phyloP scores from a whole-genome alignment of 2,329 filamentous ascomycete genomes.

The Colletotrichum echinochloae region DNA sequence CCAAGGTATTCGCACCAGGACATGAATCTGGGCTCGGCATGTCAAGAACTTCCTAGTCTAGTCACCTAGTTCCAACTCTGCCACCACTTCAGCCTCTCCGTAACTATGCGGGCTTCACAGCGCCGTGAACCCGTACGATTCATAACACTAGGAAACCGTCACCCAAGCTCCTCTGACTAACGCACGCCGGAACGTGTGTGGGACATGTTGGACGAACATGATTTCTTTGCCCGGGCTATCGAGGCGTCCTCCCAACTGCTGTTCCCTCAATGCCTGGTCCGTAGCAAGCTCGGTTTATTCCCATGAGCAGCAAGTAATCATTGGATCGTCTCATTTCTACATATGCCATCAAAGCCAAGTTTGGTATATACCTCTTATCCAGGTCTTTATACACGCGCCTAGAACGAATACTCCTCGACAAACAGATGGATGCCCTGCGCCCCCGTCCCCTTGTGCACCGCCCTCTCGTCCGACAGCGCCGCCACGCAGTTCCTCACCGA shows the following conservation, averaged over 20 bases:
- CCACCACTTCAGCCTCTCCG: too few species aligned
- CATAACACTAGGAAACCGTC: neutral
- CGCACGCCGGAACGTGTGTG: neutral
- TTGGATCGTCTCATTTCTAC: neutral
- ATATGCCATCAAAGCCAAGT: neutral
- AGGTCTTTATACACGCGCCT: conserved; percentile 25
- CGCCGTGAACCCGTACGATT: too few species aligned
- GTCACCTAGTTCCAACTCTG: too few species aligned
- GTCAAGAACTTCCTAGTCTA: too few species aligned
- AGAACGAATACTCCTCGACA: conserved; percentile 71
- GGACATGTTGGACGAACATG: neutral
- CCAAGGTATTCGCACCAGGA: too few species aligned
- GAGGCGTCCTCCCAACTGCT: too few species aligned
- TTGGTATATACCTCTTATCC: neutral
- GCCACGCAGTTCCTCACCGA: conserved; percentile 67
- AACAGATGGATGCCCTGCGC: conserved; percentile 72
- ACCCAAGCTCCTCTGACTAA: neutral
- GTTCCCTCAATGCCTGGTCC: neutral
- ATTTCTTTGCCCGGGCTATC: too few species aligned
- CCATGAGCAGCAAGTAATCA: neutral
- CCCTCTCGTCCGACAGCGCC: conserved; percentile 68
- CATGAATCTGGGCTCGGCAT: too few species aligned
- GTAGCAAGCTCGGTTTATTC: neutral
- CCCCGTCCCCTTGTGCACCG: conserved; percentile 73
- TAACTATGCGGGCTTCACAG: too few species aligned